A percentile compares a stretch with the other conserved stretches of the same genome.
Evolutionary conservation across 2,329 filamentous ascomycete species (phyloP).

Genomic region (Sarocladiaceae sp.): DNA sequence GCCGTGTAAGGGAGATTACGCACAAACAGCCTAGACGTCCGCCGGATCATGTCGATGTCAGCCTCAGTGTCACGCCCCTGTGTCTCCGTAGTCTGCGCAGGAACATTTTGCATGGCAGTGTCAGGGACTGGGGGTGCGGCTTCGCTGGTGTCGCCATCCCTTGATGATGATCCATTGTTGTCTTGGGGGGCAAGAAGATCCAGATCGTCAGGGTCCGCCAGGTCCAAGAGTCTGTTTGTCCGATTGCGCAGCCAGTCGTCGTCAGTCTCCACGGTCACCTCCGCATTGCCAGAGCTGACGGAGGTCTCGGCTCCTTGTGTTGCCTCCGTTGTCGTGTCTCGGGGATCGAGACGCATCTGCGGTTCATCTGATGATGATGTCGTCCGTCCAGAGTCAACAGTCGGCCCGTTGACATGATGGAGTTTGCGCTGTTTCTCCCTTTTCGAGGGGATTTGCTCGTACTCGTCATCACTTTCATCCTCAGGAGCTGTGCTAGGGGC

Average conservation of each 20-base stretch:
- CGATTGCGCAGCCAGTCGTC: slow-evolving; percentile 87
- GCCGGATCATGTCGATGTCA: slow-evolving; percentile 54
- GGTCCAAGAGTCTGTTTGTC: slow-evolving; percentile 78
- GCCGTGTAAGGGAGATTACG: slow-evolving; percentile 81
- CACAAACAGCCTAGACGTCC: slow-evolving; percentile 76
- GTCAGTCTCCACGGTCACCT: slow-evolving; percentile 53
- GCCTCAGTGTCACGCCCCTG: slow-evolving; percentile 18
- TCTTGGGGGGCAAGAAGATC: slow-evolving; percentile 11
- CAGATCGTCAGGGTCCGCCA: slow-evolving; percentile 68
- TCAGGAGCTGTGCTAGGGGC: slow-evolving; percentile 32
- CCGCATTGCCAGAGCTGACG: slow-evolving; percentile 10
- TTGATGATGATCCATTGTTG: background rate
- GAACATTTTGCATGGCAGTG: slow-evolving; percentile 15
- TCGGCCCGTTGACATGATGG: slow-evolving; percentile 8
- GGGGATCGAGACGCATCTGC: background rate
- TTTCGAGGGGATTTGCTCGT: slow-evolving; percentile 58
- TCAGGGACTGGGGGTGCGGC: background rate
- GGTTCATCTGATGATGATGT: background rate
- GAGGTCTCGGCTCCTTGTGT: slow-evolving; percentile 1
- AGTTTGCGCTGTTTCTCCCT: slow-evolving; percentile 33
- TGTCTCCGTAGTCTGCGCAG: slow-evolving; percentile 23
- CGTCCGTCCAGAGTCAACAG: slow-evolving; percentile 1
- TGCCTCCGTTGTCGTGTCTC: slow-evolving; percentile 3
- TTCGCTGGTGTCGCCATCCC: slow-evolving; percentile 12
- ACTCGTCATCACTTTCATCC: slow-evolving; percentile 67